Base-by-base conservation (phyloP, 805 yeast species). In the Yarrowia osloensis region DNA sequence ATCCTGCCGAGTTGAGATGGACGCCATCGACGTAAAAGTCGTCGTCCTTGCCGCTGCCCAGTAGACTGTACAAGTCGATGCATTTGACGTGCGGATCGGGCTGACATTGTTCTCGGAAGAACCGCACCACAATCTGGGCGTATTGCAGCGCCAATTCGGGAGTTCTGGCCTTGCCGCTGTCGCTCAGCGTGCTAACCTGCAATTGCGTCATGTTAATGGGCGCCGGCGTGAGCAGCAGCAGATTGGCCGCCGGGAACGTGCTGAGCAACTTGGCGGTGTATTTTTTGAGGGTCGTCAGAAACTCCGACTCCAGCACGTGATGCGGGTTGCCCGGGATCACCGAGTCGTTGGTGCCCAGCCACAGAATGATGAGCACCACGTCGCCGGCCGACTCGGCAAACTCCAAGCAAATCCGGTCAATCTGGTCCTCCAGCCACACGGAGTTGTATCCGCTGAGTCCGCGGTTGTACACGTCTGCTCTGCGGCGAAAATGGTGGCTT, bases 321-420 rank as follows among this genome's bases (percentile, higher is more conserved):
- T 67, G 68, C 4, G 68, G 67, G 57, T 67, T 67, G 7, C 68
- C 68, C 11, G 67, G 67, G 1, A 63, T 28, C 19, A 67, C 68
- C 6, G 62, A 46, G 19, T 67, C 68, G 31, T 67, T 67, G 26
- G 68, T 63, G 3, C 68, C 68, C 3, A 67, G 35, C 47, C 67
- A 50, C 29, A 67, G 24, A 28, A 67, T 24, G 15, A 52, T 31
- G 11, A 67, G 35, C 2, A 28, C 37, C 31, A 67, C 68, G 5
- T 46, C 28, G 22, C 39, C 28, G 11, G 54, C 29, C 1, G 52
- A 42, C 3, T 28, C 21, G 15, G 28, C 28, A 44, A 59, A 61
- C 44, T 61, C 66, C 22, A 24, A 26, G 12, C 66, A 61, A 0
- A 61, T 46, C 33, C 66, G 40, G 33, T 61, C 66, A 12, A 61